Percentiles rank a stretch among this genome's conserved stretches.
Evolutionary conservation across 2,329 filamentous ascomycete genomes (phyloP).

Genomic region (Ceratocystis papillata): DNA sequence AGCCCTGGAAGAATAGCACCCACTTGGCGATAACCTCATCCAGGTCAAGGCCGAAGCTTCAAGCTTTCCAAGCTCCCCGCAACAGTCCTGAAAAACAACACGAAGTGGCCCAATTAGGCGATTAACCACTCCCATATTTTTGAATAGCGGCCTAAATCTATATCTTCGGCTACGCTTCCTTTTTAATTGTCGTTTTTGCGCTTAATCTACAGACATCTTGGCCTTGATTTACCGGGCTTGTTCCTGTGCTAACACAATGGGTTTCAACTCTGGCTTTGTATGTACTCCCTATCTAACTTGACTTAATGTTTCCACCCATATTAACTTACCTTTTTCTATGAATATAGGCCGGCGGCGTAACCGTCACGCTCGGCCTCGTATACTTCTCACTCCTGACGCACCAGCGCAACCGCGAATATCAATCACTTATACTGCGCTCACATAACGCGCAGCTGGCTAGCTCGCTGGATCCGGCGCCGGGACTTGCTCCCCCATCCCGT

Average conservation of each 20-base stretch:
- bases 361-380: conserved; percentile 60
- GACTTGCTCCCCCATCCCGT: conserved; percentile 40
- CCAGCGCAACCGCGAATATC: conserved; percentile 53
- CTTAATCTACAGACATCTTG: background rate
- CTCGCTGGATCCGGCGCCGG: conserved; percentile 41
- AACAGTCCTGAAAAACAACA: background rate
- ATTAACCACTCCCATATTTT: background rate
- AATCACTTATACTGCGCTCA: conserved; percentile 46
- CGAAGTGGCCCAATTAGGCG: background rate
- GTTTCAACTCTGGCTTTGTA: conserved; percentile 66
- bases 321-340: background rate
- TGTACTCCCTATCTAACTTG: conserved; percentile 28
- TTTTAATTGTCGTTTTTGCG: background rate
- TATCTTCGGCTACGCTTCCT: background rate
- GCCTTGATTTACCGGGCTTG: background rate
- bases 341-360: conserved; percentile 59
- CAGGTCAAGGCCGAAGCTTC: background rate
- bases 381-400: conserved; percentile 63
- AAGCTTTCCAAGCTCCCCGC: conserved; percentile 6
- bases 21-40: conserved; percentile 3
- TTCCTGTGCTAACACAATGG: conserved; percentile 41
- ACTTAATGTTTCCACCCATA: background rate
- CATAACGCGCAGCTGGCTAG: conserved; percentile 45
- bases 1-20: background rate
- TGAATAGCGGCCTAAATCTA: background rate